A percentile compares a stretch with the other conserved stretches of the same genome.
phyloP scores from a whole-genome alignment of 1,284 basidiomycete genomes.

The Rhodofomes roseus region DNA sequence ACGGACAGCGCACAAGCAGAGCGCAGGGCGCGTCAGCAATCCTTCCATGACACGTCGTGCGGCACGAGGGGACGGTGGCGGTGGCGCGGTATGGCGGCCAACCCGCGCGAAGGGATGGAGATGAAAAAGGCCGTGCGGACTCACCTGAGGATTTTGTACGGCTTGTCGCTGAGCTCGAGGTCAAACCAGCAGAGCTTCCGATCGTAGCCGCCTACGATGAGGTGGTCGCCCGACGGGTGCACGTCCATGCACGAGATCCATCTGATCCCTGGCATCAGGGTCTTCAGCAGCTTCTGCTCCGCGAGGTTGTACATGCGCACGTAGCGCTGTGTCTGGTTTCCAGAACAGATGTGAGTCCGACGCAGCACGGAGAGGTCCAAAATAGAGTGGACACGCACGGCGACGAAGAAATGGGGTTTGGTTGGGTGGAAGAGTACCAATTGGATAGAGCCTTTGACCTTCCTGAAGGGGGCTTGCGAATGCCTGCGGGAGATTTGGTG shows the following conservation, averaged over 20 bases:
- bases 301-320: conserved; percentile 94
- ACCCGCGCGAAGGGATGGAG: neutral
- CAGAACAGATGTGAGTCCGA: neutral
- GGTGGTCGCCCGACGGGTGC: conserved; percentile 92
- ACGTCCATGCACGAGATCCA: conserved; percentile 98
- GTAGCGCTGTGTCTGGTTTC: conserved; percentile 85
- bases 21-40: neutral
- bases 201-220: conserved; percentile 97
- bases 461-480: conserved; percentile 97
- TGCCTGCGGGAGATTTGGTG: conserved; percentile 93
- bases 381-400: conserved; percentile 49
- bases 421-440: conserved; percentile 91
- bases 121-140: conserved; percentile 4
- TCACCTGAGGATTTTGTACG: conserved; percentile 92
- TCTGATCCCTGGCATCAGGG: conserved; percentile 86
- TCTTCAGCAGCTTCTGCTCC: conserved; percentile 91
- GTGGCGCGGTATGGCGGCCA: conserved; percentile 4
- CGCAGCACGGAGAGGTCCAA: neutral
- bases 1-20: too few relatives aligned
- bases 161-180: conserved; percentile 91
- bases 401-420: conserved; percentile 96
- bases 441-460: conserved; percentile 89
- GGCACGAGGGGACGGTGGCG: neutral
- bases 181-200: conserved; percentile 99
- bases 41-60: neutral